Base-by-base conservation (phyloP, 2,329 filamentous ascomycete genomes). In the Lojkania enalia region DNA sequence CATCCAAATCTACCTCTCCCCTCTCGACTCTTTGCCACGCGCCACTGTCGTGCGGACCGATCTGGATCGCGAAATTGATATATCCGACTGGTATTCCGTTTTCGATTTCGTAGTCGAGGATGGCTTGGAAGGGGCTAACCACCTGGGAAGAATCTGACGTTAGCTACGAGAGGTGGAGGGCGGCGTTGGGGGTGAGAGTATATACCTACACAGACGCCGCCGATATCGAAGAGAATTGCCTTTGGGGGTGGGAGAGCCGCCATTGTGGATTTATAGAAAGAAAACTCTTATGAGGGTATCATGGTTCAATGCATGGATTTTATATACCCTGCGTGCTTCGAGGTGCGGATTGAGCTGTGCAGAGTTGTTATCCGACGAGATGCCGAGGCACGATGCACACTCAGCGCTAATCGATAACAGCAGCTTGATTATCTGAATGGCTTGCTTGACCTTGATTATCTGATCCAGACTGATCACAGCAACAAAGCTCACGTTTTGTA, bases 1-100 rank as follows among this genome's bases (percentile, higher is more conserved):
- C 75, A 64, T 95, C 84, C 68, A 96, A 77, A 19, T 80, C 76
- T 48, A 95, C 86, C 49, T 90, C 84, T 48, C 92, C 92, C 46
- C 87, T 85, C 70, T 99, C 94, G 35, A 97, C 79, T 32, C 80
- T 82, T 63, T 96, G 90, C 92, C 92, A 97, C 64, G 83, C 86
- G 30, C 94, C 94, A 0, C 61, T 67, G 54, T 84, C 73, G 2
- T 90, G 90, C 0, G 85, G 82, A 2, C 86, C 84, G 58, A 81
- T 81, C 40, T 89, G 90, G 63, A 97, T 94, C 57, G 87, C 87
- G 72, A 87, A 86, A 75, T 97, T 97, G 59, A 97, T 80, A 85
- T 90, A 97, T 63, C 91, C 92, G 3, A 84, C 78, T 1, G 91
- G 92, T 38, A 97, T 92, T 30, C 79, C 78, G 44, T 88, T 77